These are phyloP conservation scores for Dothistroma septosporum DNA, from an alignment of 2,329 filamentous ascomycete species.

Conservation along the genomic window DNA sequence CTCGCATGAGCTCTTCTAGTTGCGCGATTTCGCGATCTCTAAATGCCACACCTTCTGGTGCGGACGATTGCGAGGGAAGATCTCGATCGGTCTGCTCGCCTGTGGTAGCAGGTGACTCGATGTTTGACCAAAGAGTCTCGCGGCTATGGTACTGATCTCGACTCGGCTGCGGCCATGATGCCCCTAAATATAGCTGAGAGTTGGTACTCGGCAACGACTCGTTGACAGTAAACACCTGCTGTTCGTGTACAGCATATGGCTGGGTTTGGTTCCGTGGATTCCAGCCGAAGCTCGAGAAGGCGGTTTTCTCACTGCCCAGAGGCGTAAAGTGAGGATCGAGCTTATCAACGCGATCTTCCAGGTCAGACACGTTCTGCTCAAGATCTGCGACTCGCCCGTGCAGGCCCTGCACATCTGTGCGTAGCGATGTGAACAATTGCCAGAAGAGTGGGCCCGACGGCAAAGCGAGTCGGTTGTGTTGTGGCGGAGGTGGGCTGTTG, in stretches of 20 bases:
- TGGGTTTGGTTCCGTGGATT: not conserved
- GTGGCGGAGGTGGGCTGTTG: not conserved
- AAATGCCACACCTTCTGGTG: conserved; percentile 25
- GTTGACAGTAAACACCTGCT: not conserved
- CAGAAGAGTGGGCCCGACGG: conserved; percentile 24
- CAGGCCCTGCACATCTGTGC: conserved; percentile 19
- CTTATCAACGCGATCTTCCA: conserved; percentile 24
- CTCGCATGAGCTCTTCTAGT: conserved; percentile 21
- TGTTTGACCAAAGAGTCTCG: not conserved
- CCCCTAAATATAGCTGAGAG: not conserved
- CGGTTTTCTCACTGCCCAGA: conserved; percentile 14
- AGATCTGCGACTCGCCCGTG: conserved; percentile 15
- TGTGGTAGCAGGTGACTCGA: not conserved
- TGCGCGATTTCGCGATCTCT: conserved; percentile 27
- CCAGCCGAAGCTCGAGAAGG: not conserved
- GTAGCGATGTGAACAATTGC: conserved; percentile 24
- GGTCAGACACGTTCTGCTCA: conserved; percentile 23
- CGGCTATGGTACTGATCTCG: not conserved
- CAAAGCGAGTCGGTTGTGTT: conserved; percentile 9
- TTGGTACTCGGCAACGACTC: not conserved
- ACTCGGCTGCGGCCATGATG: not conserved
- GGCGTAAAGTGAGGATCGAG: conserved; percentile 22
- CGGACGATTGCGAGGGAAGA: not conserved
- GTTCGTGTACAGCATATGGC: not conserved
- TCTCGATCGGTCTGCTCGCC: not conserved